Evolutionary conservation across 2,329 filamentous ascomycete genomes (phyloP), one percentile per base, ranked within the genome.

Genomic region (Phialophora expanda): DNA sequence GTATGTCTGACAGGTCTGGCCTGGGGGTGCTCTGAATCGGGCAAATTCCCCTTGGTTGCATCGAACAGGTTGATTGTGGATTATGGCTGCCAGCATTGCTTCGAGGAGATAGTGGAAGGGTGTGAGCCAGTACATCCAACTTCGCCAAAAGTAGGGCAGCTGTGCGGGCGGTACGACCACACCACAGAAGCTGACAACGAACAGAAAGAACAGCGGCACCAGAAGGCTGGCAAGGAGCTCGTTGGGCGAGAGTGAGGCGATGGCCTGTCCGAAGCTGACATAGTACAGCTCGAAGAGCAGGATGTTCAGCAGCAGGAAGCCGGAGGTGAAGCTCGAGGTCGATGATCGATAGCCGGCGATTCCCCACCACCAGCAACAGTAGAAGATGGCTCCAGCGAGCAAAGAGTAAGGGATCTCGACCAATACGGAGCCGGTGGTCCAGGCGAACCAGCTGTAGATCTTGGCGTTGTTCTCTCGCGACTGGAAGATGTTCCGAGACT

Each of bases 61-160:
- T 0, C 76, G 70, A 26, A 94, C 87, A 0, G 79, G 58, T 0
- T 86, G 86, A 71, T 89, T 88, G 57, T 90, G 90, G 6, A 96
- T 79, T 3, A 86, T 90, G 0, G 59, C 55, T 0, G 88, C 85
- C 0, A 94, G 77, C 80, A 96, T 87, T n/a, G 88, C 90, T 6
- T 85, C 84, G 26, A 94, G 86, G 17, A 95, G 81, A 75, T 96
- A 97, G 0, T 90, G 93, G 72, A 96, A 90, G 0, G 93, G 92
- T 0, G 91, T 90, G 34, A 95, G 83, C 3, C 80, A 86, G 75
- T 90, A 90, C 85, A 89, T 86, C 58, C 84, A 87, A 7, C 76
- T 77, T 14, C 82, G 79, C 90, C 90, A 93, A 76, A 92, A 92
- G 0, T 76, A 71, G 8, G 87, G 84, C 24, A 93, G 82, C 28